A percentile compares a stretch with the other conserved stretches of the same genome.
Evolutionary conservation across 305 asterid species (phyloP).

Genomic region (Solanum hybrid): DNA sequence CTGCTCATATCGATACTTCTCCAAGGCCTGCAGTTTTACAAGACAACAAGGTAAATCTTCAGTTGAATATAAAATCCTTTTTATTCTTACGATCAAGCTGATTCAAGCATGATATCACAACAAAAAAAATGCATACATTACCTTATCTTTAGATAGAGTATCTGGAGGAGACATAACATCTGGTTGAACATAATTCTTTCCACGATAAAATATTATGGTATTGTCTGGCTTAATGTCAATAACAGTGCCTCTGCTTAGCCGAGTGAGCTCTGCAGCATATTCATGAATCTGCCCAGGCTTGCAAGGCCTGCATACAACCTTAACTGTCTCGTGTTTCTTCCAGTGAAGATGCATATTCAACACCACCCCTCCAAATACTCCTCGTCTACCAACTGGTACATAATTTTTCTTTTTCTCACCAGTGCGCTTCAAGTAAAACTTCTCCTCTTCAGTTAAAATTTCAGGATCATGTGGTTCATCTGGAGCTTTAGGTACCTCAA

Average conservation of each 20-base stretch:
- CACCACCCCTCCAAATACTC: slow-evolving; percentile 95
- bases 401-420: slow-evolving; percentile 90
- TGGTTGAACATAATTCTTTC: slow-evolving; percentile 82
- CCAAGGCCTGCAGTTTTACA: slow-evolving; percentile 51
- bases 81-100: background rate
- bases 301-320: slow-evolving; percentile 87
- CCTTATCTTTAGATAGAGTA: slow-evolving; percentile 93
- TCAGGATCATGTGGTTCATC: slow-evolving; percentile 79
- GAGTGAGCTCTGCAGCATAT: slow-evolving; percentile 70
- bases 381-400: slow-evolving; percentile 84
- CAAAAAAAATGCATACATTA: slow-evolving; percentile 9
- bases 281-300: slow-evolving; percentile 75
- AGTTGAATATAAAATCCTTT: background rate
- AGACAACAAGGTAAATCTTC: background rate
- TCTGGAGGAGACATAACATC: slow-evolving; percentile 82
- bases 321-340: slow-evolving; percentile 90
- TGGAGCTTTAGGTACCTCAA: slow-evolving; percentile 52
- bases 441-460: slow-evolving; percentile 89
- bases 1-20: slow-evolving; percentile 62
- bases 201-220: slow-evolving; percentile 62
- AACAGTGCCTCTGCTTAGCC: slow-evolving; percentile 74
- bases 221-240: slow-evolving; percentile 72
- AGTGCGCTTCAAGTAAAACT: slow-evolving; percentile 74
- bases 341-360: slow-evolving; percentile 98
- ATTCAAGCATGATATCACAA: background rate